Evolutionary conservation across 768 basidiomycete species (phyloP).

Genomic region (Rhodotorula babjevae): DNA sequence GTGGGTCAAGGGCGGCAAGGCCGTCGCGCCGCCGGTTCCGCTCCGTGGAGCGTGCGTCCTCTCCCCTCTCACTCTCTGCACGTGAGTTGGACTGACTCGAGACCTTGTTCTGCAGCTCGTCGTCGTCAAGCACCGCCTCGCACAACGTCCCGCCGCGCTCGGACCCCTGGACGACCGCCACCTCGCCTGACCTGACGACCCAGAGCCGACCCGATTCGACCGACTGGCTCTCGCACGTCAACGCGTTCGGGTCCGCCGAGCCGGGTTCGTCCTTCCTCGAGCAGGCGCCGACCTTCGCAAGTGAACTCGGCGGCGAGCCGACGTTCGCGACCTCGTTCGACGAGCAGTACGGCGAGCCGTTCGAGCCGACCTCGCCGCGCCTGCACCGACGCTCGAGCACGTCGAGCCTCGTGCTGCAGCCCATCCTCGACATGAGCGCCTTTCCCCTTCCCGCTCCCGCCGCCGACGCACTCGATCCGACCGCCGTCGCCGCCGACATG

Average conservation of each 20-base stretch:
- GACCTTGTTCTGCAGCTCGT: neutral
- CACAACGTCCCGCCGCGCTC: neutral
- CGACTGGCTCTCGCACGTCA: neutral
- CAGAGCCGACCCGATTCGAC: neutral
- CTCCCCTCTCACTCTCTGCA: neutral
- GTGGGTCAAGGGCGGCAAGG: slow-evolving; percentile 17
- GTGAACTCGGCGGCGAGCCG: neutral
- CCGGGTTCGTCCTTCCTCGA: neutral
- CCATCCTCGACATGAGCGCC: neutral
- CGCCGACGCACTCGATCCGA: neutral
- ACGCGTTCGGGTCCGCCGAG: neutral
- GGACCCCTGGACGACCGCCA: neutral
- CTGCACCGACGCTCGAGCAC: neutral
- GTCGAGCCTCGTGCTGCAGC: neutral
- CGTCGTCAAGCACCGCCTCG: neutral
- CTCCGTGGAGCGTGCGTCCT: neutral
- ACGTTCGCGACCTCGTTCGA: neutral
- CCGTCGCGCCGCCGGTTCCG: slow-evolving; percentile 6
- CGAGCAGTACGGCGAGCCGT: neutral
- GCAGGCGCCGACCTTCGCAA: neutral
- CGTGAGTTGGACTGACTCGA: neutral
- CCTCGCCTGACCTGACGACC: no score
- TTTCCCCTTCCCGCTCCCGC: neutral
- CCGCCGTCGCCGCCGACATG: no score
- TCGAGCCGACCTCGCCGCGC: neutral